Percentiles rank a stretch among this genome's conserved stretches.
These are phyloP conservation scores for Diaporthe aspalathi DNA, from an alignment of 2,329 filamentous ascomycete genomes.

Conservation along the genomic window DNA sequence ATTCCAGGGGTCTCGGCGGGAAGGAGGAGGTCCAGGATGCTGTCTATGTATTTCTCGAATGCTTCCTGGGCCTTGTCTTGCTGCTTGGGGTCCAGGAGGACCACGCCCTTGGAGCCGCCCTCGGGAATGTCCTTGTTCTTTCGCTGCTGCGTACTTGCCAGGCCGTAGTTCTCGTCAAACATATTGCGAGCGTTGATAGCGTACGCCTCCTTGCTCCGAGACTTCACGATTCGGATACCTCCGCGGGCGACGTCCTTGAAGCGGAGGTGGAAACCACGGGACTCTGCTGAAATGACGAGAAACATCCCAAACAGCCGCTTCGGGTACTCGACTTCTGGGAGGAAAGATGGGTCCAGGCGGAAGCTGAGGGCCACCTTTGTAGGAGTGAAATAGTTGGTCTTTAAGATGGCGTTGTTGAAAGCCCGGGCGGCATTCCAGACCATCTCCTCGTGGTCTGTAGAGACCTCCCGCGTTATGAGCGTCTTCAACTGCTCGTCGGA, in stretches of 20 bases:
- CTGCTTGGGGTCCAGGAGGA: constrained; percentile 91
- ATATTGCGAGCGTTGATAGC: constrained; percentile 95
- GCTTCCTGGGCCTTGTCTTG: constrained; percentile 93
- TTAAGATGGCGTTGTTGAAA: constrained; percentile 93
- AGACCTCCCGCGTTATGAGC: constrained; percentile 81
- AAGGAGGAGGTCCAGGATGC: constrained; percentile 93
- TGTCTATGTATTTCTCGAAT: constrained; percentile 99
- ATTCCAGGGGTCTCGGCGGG: constrained; percentile 93
- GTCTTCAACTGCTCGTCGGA: constrained; percentile 80
- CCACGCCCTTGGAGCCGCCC: constrained; percentile 97
- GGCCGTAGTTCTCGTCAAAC: constrained; percentile 98
- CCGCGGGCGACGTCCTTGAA: constrained; percentile 98
- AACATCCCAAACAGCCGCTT: constrained; percentile 98
- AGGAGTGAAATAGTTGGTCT: constrained; percentile 97
- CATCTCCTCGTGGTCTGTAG: constrained; percentile 96
- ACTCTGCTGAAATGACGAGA: constrained; percentile 95
- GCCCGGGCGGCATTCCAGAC: constrained; percentile 97
- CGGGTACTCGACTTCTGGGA: constrained; percentile 92
- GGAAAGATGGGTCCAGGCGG: constrained; percentile 88
- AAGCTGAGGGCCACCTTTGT: constrained; percentile 99
- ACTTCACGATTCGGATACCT: constrained; percentile 98
- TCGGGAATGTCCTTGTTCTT: constrained; percentile 99
- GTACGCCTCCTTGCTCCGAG: constrained; percentile 94
- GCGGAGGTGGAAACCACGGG: constrained; percentile 94
- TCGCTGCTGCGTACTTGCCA: constrained; percentile 97